A percentile compares a stretch with the other conserved stretches of the same genome.
Evolutionary conservation across 176 grass and related monocot species (phyloP).

Genomic region (Microstegium vimineum): DNA sequence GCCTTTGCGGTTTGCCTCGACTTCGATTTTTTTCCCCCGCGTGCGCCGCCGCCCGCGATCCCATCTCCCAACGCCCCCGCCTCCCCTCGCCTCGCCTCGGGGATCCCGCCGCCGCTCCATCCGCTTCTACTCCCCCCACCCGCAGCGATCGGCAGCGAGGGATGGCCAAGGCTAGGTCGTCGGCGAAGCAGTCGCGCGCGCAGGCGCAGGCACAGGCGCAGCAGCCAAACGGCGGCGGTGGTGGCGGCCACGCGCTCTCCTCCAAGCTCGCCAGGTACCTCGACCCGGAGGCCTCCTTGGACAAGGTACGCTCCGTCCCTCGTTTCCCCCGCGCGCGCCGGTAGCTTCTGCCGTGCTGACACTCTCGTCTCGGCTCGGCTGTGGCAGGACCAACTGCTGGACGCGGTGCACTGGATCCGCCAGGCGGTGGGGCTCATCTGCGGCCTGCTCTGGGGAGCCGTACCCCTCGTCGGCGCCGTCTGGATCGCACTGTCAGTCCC

Average conservation of each 20-base stretch:
- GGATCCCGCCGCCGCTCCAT: conserved; percentile 14
- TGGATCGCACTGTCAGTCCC: conserved; percentile 84
- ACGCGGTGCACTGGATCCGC: conserved; percentile 95
- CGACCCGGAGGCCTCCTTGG: conserved; percentile 79
- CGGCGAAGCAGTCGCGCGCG: conserved; percentile 37
- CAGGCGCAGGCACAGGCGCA: conserved; percentile 10
- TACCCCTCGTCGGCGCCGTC: conserved; percentile 77
- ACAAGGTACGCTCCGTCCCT: conserved; percentile 51
- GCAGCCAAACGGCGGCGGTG: conserved; percentile 57
- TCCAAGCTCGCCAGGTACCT: conserved; percentile 79
- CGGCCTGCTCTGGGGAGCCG: conserved; percentile 81
- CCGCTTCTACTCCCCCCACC: not conserved
- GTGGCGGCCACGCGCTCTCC: conserved; percentile 45
- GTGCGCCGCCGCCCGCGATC: conserved; percentile 30
- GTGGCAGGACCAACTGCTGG: conserved; percentile 73
- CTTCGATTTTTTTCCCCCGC: not conserved
- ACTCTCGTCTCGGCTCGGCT: not conserved
- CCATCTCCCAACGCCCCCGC: not conserved
- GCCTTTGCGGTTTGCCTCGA: not conserved
- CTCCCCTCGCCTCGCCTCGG: conserved; percentile 1
- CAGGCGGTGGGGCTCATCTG: conserved; percentile 71
- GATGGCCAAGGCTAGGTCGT: conserved; percentile 67
- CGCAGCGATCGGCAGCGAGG: not conserved
- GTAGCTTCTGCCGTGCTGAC: not conserved
- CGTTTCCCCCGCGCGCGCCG: not conserved